Base-by-base conservation (phyloP, 202 grass and related monocot species). In the Cymbopogon flexuosus region DNA sequence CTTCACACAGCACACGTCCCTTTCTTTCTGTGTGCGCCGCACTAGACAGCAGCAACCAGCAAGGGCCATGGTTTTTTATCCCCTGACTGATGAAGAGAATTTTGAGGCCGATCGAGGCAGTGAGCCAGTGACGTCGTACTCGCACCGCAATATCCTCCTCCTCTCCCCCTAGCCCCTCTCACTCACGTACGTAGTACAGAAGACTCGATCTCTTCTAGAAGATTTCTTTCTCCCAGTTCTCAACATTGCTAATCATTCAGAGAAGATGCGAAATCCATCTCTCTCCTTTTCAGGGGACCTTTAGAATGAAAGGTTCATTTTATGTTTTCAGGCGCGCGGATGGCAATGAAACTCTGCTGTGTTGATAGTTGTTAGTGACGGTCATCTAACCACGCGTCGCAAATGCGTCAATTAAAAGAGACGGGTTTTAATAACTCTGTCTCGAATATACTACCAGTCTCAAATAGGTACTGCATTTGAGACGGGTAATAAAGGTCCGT, bases 21-120 rank as follows among this genome's bases (percentile, higher is more conserved):
- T 23, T 57, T 97, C 19, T 23, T 57, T 97, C 85, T 58, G 12
- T 47, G 68, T 71, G 67, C 21, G 23, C 40, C 16, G 22, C 41
- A 40, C 40, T 23, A 23, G 7, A 2, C 19, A 70, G 61, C 41
- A 58, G 37, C 40, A 14, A 10, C 36, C 37, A 3, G 14, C 27
- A 1, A 33, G 66, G 36, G 13, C 27, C 40, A 40, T 68, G 22
- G 13, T 46, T 2, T 8, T 30, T n/a, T 18, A 9, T 45, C 11
- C 3, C 11, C 42, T 43, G 41, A 12, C 30, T 54, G 33, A 13
- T 57, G 34, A 67, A 23, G 19, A 75, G 23, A 34, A 76, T 45
- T 8, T 16, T 49, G 14, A 76, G 43, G 43, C 67, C 35, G 36
- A 77, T 27, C 27, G 27, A 27, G 27, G 27, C n/a, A n/a, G n/a